These are phyloP conservation scores for Lepiota brunneoincarnata DNA, from an alignment of 768 basidiomycete species.

Conservation along the genomic window DNA sequence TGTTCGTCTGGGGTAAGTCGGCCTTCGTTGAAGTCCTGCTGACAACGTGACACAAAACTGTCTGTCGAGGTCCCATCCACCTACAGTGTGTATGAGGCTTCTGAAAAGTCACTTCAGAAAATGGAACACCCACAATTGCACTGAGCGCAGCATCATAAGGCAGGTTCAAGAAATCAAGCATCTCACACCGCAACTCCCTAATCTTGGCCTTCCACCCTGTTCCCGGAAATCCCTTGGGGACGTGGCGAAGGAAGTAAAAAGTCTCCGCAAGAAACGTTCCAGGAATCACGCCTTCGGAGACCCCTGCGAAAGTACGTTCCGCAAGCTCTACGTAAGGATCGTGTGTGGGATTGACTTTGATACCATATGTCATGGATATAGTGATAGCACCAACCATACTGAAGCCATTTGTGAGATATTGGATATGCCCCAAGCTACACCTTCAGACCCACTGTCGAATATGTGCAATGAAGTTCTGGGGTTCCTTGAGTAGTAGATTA, in stretches of 20 bases:
- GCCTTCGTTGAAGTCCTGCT: slow-evolving; percentile 12
- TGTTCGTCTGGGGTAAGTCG: slow-evolving; percentile 8
- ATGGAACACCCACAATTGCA: slow-evolving; percentile 15
- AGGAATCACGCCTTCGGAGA: slow-evolving; percentile 5
- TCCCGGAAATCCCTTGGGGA: slow-evolving; percentile 49
- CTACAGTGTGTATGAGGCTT: not conserved
- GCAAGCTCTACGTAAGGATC: slow-evolving; percentile 11
- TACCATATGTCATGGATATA: slow-evolving; percentile 8
- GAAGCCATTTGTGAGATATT: not conserved
- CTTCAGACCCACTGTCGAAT: slow-evolving; percentile 21
- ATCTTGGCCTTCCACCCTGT: slow-evolving; percentile 39
- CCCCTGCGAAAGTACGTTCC: not conserved
- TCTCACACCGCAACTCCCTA: slow-evolving; percentile 13
- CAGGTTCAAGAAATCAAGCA: slow-evolving; percentile 18
- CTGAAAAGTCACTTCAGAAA: not conserved
- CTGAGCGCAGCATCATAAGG: slow-evolving; percentile 20
- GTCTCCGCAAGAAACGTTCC: slow-evolving; percentile 19
- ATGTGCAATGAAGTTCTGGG: slow-evolving; percentile 20
- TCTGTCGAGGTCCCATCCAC: slow-evolving; percentile 13
- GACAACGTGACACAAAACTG: slow-evolving; percentile 13
- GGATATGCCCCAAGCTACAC: not conserved
- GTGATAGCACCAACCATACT: slow-evolving; percentile 12
- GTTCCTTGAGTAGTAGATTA: slow-evolving; percentile 20
- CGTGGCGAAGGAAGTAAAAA: slow-evolving; percentile 29
- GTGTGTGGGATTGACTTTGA: slow-evolving; percentile 1